Conservation (phyloP, 2,329 filamentous ascomycete species). For the Cadophora luteo-olivacea region DNA sequence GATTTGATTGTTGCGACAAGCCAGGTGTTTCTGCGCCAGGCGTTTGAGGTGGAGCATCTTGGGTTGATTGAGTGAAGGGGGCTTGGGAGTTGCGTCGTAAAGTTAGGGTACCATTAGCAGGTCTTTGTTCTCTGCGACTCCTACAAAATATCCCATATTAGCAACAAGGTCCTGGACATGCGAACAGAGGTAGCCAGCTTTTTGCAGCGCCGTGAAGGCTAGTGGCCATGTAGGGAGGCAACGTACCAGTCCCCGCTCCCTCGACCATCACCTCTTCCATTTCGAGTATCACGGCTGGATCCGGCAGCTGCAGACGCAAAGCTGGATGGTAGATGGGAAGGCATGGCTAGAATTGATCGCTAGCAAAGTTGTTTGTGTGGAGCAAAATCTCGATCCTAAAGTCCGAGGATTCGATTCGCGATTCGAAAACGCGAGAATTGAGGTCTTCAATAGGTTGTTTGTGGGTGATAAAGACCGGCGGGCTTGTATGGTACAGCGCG, state of each 20-base stretch:
- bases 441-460: conserved; percentile 1
- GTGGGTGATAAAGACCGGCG: background rate
- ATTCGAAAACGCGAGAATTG: conserved; percentile 28
- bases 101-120: conserved; percentile 67
- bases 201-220: background rate
- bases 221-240: conserved; percentile 22
- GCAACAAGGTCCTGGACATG: background rate
- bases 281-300: conserved; percentile 64
- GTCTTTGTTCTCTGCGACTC: conserved; percentile 63
- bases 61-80: conserved; percentile 50
- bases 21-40: conserved; percentile 35
- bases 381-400: conserved; percentile 22
- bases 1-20: conserved; percentile 34
- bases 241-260: conserved; percentile 77
- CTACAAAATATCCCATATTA: conserved; percentile 45
- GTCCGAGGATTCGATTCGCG: conserved; percentile 20
- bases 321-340: conserved; percentile 80
- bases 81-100: conserved; percentile 69
- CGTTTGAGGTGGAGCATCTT: conserved; percentile 35
- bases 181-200: background rate
- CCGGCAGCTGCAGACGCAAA: conserved; percentile 83
- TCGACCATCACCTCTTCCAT: conserved; percentile 62
- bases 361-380: conserved; percentile 25
- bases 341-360: conserved; percentile 54
- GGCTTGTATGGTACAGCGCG: conserved; percentile 12